These are phyloP conservation scores for Pichia manshurica DNA, from an alignment of 805 yeast genomes.

Conservation along the genomic window DNA sequence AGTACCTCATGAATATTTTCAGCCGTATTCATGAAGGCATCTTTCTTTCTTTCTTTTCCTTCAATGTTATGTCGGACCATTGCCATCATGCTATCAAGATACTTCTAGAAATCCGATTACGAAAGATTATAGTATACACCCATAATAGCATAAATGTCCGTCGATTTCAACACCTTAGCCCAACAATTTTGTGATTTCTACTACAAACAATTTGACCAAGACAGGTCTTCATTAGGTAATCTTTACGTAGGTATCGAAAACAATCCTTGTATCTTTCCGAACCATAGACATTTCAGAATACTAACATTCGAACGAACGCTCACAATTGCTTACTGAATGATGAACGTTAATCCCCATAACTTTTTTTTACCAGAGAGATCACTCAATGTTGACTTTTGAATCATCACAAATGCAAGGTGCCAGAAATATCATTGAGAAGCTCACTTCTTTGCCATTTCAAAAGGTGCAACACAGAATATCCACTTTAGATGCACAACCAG, in stretches of 20 bases:
- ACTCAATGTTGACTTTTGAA: conserved; percentile 96
- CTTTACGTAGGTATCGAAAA: conserved; percentile 51
- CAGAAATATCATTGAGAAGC: conserved; percentile 85
- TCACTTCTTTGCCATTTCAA: conserved; percentile 81
- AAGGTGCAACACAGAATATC: conserved; percentile 91
- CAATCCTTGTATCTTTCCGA: too few relatives aligned
- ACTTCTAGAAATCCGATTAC: too few relatives aligned
- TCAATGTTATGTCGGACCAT: too few relatives aligned
- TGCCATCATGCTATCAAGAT: too few relatives aligned
- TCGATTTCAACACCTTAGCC: conserved; percentile 31
- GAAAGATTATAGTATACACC: too few relatives aligned
- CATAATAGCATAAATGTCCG: conserved; percentile 23
- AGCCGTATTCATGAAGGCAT: too few relatives aligned
- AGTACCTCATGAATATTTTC: too few relatives aligned
- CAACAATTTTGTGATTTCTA: conserved; percentile 89
- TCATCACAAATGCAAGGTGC: conserved; percentile 93
- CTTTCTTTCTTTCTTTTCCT: too few relatives aligned
- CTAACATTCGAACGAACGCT: not conserved
- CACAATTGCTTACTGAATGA: not conserved
- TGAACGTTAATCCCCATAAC: too few relatives aligned
- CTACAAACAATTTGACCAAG: conserved; percentile 91
- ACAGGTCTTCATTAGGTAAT: conserved; percentile 87
- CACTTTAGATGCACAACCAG: conserved; percentile 97
- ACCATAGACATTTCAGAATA: not conserved
- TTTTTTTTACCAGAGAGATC: conserved; percentile 55